Conservation (phyloP, 2,329 filamentous ascomycete genomes). For the Arthrobotrys sinensis region DNA sequence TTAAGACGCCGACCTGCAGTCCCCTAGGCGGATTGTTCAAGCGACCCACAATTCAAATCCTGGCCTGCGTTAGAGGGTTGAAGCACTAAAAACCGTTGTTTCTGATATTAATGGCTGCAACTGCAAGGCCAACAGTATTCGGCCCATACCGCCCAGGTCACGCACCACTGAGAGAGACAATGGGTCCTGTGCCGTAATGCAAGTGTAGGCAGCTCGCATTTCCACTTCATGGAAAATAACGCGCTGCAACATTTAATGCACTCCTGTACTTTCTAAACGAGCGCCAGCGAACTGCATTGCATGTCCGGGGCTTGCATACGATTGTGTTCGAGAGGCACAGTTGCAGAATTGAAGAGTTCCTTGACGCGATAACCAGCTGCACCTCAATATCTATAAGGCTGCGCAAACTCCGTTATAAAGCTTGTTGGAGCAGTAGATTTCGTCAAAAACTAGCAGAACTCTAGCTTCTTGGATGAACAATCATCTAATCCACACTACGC, state of each 20-base stretch:
- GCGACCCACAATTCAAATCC: constrained; percentile 56
- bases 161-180: constrained; percentile 28
- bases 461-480: constrained; percentile 15
- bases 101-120: constrained; percentile 29
- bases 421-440: constrained; percentile 22
- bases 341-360: constrained; percentile 42
- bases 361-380: constrained; percentile 47
- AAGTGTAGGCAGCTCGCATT: constrained; percentile 48
- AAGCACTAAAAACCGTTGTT: constrained; percentile 36
- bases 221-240: constrained; percentile 43
- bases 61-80: constrained; percentile 35
- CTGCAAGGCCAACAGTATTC: constrained; percentile 33
- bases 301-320: constrained; percentile 42
- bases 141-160: constrained; percentile 32
- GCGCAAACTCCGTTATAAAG: constrained; percentile 40
- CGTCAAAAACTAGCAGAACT: constrained; percentile 6
- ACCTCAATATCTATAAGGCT: constrained; percentile 61
- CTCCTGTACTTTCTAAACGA: constrained; percentile 31
- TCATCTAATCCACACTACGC: constrained; percentile 33
- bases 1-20: constrained; percentile 59
- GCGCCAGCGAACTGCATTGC: constrained; percentile 46
- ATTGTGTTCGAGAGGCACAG: constrained; percentile 43
- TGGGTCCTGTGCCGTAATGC: constrained; percentile 56
- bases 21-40: constrained; percentile 54
- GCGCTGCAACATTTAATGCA: constrained; percentile 54